These are phyloP conservation scores for Crucihimalaya himalaica DNA, from an alignment of 345 rosid genomes.

Conservation along the genomic window DNA sequence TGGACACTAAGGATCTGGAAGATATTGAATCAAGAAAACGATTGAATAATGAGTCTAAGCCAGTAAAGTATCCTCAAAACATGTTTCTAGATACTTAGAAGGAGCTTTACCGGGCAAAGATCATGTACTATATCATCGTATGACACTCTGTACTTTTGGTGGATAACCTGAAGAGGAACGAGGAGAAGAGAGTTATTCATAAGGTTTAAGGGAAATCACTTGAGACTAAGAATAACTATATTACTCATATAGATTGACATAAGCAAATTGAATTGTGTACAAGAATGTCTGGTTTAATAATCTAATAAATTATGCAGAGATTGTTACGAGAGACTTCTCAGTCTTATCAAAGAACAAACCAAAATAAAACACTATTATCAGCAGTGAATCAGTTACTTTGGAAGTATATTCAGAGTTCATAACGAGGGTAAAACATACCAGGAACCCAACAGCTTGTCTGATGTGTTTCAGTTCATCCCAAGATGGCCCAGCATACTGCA, in stretches of 20 bases:
- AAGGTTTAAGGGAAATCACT: not conserved
- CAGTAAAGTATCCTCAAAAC: not conserved
- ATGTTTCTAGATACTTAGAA: slow-evolving; percentile 9
- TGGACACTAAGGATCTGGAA: slow-evolving; percentile 91
- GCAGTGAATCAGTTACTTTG: not conserved
- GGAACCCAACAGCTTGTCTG: slow-evolving; percentile 96
- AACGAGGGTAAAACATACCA: slow-evolving; percentile 56
- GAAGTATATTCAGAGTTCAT: not conserved
- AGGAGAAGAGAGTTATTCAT: not conserved
- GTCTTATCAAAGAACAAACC: not conserved
- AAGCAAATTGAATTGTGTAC: too few relatives aligned
- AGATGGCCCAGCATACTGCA: slow-evolving; percentile 89
- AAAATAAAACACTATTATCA: not conserved
- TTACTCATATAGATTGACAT: too few relatives aligned
- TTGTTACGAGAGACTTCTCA: too few relatives aligned
- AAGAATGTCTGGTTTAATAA: too few relatives aligned
- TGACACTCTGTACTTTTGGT: slow-evolving; percentile 95
- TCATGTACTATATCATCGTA: slow-evolving; percentile 94
- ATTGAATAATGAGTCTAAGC: not conserved
- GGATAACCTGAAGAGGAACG: slow-evolving; percentile 71
- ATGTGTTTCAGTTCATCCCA: slow-evolving; percentile 99
- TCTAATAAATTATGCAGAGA: too few relatives aligned
- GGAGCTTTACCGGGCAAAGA: slow-evolving; percentile 82
- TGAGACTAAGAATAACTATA: not conserved
- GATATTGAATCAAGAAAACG: slow-evolving; percentile 10